Conservation (phyloP, 1,139 yeast species). For the Candida neerlandica region DNA sequence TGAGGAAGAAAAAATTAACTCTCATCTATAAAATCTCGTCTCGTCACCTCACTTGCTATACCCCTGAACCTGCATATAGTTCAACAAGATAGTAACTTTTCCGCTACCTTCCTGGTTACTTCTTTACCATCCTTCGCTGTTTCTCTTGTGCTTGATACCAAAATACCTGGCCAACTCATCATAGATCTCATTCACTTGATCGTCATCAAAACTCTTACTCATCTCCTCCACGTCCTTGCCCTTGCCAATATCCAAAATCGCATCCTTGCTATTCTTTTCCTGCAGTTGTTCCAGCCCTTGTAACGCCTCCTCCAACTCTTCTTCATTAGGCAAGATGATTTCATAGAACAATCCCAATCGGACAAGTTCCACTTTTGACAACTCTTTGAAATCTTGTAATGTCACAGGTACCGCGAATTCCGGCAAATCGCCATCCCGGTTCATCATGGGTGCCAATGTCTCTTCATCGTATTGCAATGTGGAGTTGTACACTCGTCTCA, state of each 20-base stretch:
- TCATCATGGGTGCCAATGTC: slow-evolving; percentile 38
- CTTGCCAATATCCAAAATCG: slow-evolving; percentile 8
- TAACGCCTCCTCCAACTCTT: slow-evolving; percentile 39
- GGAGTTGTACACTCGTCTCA: slow-evolving; percentile 50
- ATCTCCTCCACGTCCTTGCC: slow-evolving; percentile 43
- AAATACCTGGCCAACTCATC: slow-evolving; percentile 69
- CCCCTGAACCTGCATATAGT: no score
- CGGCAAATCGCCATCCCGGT: slow-evolving; percentile 75
- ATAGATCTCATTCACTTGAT: slow-evolving; percentile 51
- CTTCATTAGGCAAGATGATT: slow-evolving; percentile 53
- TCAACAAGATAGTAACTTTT: no score
- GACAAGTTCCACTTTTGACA: slow-evolving; percentile 49
- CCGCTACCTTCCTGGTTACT: no score
- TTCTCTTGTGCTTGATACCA: slow-evolving; percentile 62
- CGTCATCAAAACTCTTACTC: slow-evolving; percentile 27
- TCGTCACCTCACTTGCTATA: no score
- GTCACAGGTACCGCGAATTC: slow-evolving; percentile 62
- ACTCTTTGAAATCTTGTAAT: slow-evolving; percentile 50
- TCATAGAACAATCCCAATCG: slow-evolving; percentile 72
- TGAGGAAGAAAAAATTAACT: no score
- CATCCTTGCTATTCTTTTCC: slow-evolving; percentile 8
- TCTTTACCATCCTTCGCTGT: slow-evolving; percentile 50
- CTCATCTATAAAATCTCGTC: no score
- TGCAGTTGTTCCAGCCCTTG: neutral
- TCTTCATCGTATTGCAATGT: slow-evolving; percentile 20